Conservation (phyloP, 1,139 yeast species). For the Geotrichum candidum region DNA sequence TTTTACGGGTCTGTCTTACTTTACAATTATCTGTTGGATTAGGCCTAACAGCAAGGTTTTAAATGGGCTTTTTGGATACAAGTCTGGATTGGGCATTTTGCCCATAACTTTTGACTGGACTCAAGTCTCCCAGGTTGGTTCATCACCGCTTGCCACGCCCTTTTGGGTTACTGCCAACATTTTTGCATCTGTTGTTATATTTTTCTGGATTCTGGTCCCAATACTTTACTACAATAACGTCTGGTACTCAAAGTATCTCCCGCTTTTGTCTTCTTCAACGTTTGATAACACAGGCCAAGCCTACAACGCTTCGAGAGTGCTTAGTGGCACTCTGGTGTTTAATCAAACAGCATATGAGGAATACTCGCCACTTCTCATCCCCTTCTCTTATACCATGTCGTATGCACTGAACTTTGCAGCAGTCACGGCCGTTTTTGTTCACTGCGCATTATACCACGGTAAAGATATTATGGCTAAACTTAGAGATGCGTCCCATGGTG, state of each 20-base stretch:
- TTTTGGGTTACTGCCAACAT: conserved; percentile 44
- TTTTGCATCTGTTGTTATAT: conserved; percentile 36
- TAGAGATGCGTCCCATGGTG: conserved; percentile 13
- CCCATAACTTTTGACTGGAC: conserved; percentile 48
- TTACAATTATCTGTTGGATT: conserved; percentile 37
- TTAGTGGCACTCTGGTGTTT: conserved; percentile 40
- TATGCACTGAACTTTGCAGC: conserved; percentile 39
- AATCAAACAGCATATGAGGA: conserved; percentile 29
- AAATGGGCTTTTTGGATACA: conserved; percentile 50
- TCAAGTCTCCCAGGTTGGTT: conserved; percentile 29
- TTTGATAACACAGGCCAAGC: conserved; percentile 39
- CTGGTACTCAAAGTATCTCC: conserved; percentile 44
- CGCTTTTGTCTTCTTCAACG: conserved; percentile 39
- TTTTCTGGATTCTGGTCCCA: conserved; percentile 35
- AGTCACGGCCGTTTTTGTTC: conserved; percentile 49
- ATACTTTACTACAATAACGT: conserved; percentile 41
- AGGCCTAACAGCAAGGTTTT: conserved; percentile 41
- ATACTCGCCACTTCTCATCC: conserved; percentile 47
- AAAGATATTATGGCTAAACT: conserved; percentile 38
- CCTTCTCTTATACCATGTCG: conserved; percentile 41
- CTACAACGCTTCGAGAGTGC: conserved; percentile 40
- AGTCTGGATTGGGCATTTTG: conserved; percentile 49
- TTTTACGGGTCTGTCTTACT: conserved; percentile 40
- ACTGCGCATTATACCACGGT: conserved; percentile 40
- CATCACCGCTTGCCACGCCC: conserved; percentile 53